These are phyloP conservation scores for Tricholoma furcatifolium DNA, from an alignment of 768 basidiomycete species.

Conservation along the genomic window DNA sequence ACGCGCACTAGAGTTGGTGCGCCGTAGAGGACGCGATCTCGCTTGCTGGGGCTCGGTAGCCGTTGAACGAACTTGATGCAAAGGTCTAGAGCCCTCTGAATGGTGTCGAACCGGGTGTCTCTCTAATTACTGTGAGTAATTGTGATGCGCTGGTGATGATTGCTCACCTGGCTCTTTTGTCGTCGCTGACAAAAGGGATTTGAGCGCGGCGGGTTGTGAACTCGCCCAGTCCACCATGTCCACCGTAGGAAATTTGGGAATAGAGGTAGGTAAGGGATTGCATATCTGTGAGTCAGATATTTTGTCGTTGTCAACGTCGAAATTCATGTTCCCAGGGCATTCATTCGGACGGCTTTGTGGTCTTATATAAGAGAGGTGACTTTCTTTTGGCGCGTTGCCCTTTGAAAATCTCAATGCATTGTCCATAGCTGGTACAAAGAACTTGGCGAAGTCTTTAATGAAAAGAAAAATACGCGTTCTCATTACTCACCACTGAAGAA, in stretches of 20 bases:
- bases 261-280: slow-evolving; percentile 6
- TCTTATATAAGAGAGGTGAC: slow-evolving; percentile 10
- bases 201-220: slow-evolving; percentile 11
- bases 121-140: not conserved
- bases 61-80: slow-evolving; percentile 1
- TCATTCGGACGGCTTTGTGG: not conserved
- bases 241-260: not conserved
- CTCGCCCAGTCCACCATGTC: slow-evolving; percentile 14
- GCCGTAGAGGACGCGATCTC: slow-evolving; percentile 4
- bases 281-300: slow-evolving; percentile 1
- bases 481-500: not conserved
- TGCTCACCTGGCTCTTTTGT: slow-evolving; percentile 8
- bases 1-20: slow-evolving; percentile 8
- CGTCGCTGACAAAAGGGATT: slow-evolving; percentile 7
- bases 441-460: not conserved
- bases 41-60: not conserved
- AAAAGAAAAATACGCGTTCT: not conserved
- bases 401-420: slow-evolving; percentile 7
- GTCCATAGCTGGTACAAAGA: not conserved
- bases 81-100: slow-evolving; percentile 1
- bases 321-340: slow-evolving; percentile 6
- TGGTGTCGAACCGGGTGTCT: slow-evolving; percentile 3
- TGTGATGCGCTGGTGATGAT: not conserved
- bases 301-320: slow-evolving; percentile 11
- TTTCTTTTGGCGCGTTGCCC: slow-evolving; percentile 3